A percentile compares a stretch with the other conserved stretches of the same genome.
These are phyloP conservation scores for Ophiostoma pallidulum DNA, from an alignment of 2,329 filamentous ascomycete genomes.

Conservation along the genomic window DNA sequence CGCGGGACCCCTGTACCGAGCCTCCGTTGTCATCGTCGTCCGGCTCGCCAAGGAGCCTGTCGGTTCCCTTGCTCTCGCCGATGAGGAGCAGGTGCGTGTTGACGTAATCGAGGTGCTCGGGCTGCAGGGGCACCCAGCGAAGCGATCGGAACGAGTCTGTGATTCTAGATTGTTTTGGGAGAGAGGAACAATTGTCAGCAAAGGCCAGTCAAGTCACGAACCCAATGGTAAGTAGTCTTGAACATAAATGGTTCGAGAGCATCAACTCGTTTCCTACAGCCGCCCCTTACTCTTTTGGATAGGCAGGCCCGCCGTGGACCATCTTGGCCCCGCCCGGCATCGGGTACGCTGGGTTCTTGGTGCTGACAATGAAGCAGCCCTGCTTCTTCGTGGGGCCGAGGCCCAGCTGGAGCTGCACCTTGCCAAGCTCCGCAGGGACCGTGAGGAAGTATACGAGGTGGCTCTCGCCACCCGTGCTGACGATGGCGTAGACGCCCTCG, in stretches of 20 bases:
- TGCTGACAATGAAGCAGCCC: constrained; percentile 69
- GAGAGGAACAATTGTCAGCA: too few species aligned
- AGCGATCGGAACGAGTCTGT: constrained; percentile 48
- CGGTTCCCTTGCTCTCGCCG: constrained; percentile 53
- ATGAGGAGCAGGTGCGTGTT: constrained; percentile 73
- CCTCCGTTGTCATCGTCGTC: constrained; percentile 47
- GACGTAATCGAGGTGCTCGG: constrained; percentile 63
- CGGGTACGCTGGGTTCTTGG: constrained; percentile 67
- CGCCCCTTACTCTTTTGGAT: constrained; percentile 54
- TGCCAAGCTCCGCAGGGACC: constrained; percentile 56
- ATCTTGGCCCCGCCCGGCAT: constrained; percentile 55
- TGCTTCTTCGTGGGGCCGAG: constrained; percentile 50
- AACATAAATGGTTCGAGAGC: too few species aligned
- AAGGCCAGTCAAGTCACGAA: too few species aligned
- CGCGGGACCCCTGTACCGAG: too few species aligned
- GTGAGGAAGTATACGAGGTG: constrained; percentile 77
- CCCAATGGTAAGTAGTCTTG: too few species aligned
- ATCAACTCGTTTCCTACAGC: too few species aligned
- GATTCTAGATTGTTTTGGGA: constrained; percentile 7
- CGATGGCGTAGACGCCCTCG: constrained; percentile 79
- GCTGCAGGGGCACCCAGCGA: constrained; percentile 65
- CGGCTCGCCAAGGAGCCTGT: constrained; percentile 42
- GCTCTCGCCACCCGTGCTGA: constrained; percentile 57
- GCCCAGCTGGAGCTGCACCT: constrained; percentile 68
- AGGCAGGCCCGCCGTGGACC: constrained; percentile 45